phyloP scores from a whole-genome alignment of 371 early-diverging fungal species.

The Actinomortierella wolfii region DNA sequence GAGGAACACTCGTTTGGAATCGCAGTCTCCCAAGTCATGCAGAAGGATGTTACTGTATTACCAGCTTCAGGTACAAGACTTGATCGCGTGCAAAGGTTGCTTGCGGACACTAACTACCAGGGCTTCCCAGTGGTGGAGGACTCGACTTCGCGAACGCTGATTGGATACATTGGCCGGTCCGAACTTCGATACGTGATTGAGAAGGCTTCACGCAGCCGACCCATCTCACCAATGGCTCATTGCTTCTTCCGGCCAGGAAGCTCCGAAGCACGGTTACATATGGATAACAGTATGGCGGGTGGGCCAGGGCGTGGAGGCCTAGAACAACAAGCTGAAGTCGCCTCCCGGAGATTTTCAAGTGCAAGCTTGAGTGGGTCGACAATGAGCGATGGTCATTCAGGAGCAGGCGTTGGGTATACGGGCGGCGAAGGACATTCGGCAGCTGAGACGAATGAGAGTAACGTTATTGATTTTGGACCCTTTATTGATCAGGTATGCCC shows the following conservation, averaged over 20 bases:
- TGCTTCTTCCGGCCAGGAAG: slow-evolving; percentile 61
- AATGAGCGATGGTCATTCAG: slow-evolving; percentile 9
- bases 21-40: slow-evolving; percentile 69
- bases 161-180: slow-evolving; percentile 83
- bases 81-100: slow-evolving; percentile 53
- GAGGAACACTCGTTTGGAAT: slow-evolving; percentile 72
- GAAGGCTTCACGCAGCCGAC: slow-evolving; percentile 53
- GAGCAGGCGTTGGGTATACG: slow-evolving; percentile 6
- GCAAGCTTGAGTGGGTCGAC: too few relatives aligned
- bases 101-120: slow-evolving; percentile 59
- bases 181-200: slow-evolving; percentile 79
- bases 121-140: slow-evolving; percentile 91
- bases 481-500: slow-evolving; percentile 77
- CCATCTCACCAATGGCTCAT: slow-evolving; percentile 55
- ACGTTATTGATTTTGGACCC: slow-evolving; percentile 69
- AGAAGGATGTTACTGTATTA: slow-evolving; percentile 58
- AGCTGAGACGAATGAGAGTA: slow-evolving; percentile 54
- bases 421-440: too few relatives aligned
- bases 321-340: too few relatives aligned
- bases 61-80: slow-evolving; percentile 54
- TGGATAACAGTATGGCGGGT: slow-evolving; percentile 14
- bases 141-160: slow-evolving; percentile 61
- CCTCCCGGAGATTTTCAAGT: too few relatives aligned
- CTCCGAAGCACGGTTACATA: slow-evolving; percentile 43
- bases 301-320: background rate